Evolutionary conservation across 441 rosid genomes (phyloP), one percentile per base, ranked within the genome.

Genomic region (Bruguiera hainesii): DNA sequence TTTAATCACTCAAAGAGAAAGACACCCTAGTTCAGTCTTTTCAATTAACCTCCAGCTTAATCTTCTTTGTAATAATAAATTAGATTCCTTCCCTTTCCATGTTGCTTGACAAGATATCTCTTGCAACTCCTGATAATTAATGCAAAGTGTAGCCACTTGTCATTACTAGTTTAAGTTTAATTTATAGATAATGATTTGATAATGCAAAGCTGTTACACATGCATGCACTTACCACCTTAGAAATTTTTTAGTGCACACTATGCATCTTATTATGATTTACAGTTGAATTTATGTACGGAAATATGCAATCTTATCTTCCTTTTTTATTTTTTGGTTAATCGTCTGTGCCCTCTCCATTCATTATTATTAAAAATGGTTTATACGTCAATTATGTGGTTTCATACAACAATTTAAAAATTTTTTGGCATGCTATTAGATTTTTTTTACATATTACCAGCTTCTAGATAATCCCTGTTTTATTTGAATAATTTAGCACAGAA

Each of bases 1-100:
- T 21, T 72, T 26, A 63, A 71, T 72, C 61, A 50, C 64, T 49
- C 57, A 16, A 64, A 51, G 13, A 25, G 8, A 21, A 35, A 46
- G 67, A 42, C 26, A 23, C 51, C 15, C 61, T 23, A 66, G 37
- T 53, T 56, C 23, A 61, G 15, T 63, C 19, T 31, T 61, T 67
- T 62, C 51, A 39, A 60, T 68, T 64, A 26, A 46, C 35, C 48
- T 60, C 42, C 61, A 3, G 1, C 48, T 33, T 46, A 25, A 57
- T 48, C 39, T 39, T 50, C 53, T 37, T 65, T 70, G 33, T 46
- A 29, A 28, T 63, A 60, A 33, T 65, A 53, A 66, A 33, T 63
- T 18, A 63, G 53, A 63, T 37, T 61, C 50, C 51, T 39, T 20
- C 50, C 29, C 13, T 26, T 61, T 15, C 48, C 26, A 63, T 26